These are phyloP conservation scores for Berkeleyomyces basicola DNA, from an alignment of 2,329 filamentous ascomycete genomes.

Conservation along the genomic window DNA sequence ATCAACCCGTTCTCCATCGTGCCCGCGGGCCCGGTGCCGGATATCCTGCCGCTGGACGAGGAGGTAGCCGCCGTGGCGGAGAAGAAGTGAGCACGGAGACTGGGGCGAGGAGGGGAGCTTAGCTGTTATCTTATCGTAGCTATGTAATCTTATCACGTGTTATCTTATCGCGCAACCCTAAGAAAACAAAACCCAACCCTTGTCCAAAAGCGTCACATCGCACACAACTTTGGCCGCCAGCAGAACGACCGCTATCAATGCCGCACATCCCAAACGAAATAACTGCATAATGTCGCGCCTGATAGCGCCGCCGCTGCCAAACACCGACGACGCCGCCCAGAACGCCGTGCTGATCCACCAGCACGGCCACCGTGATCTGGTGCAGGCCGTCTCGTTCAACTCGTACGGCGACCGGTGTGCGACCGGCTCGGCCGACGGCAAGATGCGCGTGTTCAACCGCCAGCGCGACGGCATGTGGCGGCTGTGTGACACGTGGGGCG, in stretches of 20 bases:
- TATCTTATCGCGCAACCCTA: background rate
- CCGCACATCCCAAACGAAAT: background rate
- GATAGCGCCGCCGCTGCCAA: slow-evolving; percentile 11
- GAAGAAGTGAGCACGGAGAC: slow-evolving; percentile 8
- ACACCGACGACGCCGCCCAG: slow-evolving; percentile 26
- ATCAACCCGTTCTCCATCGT: slow-evolving; percentile 60
- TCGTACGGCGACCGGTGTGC: slow-evolving; percentile 83
- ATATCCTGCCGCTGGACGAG: slow-evolving; percentile 61
- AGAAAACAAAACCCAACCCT: background rate
- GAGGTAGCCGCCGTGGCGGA: slow-evolving; percentile 44
- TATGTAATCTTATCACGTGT: background rate
- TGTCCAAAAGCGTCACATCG: no score
- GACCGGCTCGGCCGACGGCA: slow-evolving; percentile 81
- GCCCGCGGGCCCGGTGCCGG: slow-evolving; percentile 66
- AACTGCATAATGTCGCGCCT: slow-evolving; percentile 12
- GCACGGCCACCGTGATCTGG: slow-evolving; percentile 63
- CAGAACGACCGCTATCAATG: background rate
- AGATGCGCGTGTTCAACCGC: slow-evolving; percentile 78
- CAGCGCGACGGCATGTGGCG: slow-evolving; percentile 65
- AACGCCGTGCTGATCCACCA: slow-evolving; percentile 46
- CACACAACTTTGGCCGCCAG: no score
- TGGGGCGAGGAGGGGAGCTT: background rate
- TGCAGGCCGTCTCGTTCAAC: slow-evolving; percentile 79
- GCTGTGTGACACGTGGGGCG: slow-evolving; percentile 73
- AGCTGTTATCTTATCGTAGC: background rate